Evolutionary conservation across 164 flowering plant genomes (phyloP), one percentile per base, ranked within the genome.

Genomic region (Malania oleifera): DNA sequence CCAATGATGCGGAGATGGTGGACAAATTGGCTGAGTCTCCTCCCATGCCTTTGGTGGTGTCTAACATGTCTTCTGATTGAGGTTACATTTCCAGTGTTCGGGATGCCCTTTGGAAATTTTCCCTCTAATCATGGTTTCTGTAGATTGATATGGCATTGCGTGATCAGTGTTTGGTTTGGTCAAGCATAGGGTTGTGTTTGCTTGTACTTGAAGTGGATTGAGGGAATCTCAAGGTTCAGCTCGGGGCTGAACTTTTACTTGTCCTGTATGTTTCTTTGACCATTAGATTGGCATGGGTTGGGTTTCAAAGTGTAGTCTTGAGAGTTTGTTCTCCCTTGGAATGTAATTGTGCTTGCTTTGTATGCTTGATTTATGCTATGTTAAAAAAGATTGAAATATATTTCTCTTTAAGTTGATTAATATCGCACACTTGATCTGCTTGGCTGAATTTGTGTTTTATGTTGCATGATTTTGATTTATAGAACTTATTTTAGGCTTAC

Each of bases 201-300:
- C 50, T 59, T 63, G 2, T 68, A 59, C 55, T 43, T 60, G 64
- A 54, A 50, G 31, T 43, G 53, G 61, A 56, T 62, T 52, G 47
- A 48, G 29, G 15, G 20, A 29, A 41, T n/a, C 19, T 28, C 66
- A 52, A 45, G 68, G 80, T 81, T 83, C 85, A 81, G 82, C 76
- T 67, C n/a, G 41, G 66, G 68, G 80, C 86, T 83, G 89, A 77
- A 74, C 68, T 71, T 58, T 55, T 74, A 68, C 47, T 64, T 58
- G 65, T 47, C 61, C 56, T 58, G 66, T 61, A 50, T 68, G 27
- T 22, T 54, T 25, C 13, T 65, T 45, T 35, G 44, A 40, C 52
- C 39, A 55, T 31, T 52, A 67, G 51, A 47, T 49, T 50, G 39
- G 23, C 25, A 38, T 55, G 37, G 29, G 26, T n/a, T n/a, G n/a